These are phyloP conservation scores for Eremochloa ophiuroides DNA, from an alignment of 176 grass and related monocot genomes.

Conservation along the genomic window DNA sequence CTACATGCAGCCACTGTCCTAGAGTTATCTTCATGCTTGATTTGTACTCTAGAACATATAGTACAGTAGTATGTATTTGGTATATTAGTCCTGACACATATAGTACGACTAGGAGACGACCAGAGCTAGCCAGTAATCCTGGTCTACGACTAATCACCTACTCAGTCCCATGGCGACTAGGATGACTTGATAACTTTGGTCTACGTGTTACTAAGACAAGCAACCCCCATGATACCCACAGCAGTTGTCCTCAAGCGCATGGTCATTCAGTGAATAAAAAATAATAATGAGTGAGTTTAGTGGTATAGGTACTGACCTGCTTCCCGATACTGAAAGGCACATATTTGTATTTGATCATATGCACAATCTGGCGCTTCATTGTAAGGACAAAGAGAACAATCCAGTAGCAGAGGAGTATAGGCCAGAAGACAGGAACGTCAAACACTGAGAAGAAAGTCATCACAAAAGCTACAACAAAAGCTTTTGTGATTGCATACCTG, in stretches of 20 bases:
- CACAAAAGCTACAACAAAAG: conserved; percentile 78
- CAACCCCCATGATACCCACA: background rate
- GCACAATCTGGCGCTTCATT: conserved; percentile 93
- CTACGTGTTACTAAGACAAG: background rate
- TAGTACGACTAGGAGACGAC: background rate
- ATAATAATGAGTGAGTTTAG: background rate
- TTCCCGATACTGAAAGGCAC: conserved; percentile 76
- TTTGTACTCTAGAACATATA: background rate
- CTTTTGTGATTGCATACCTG: conserved; percentile 98
- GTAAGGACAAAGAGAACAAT: conserved; percentile 83
- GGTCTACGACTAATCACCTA: background rate
- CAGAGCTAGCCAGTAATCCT: background rate
- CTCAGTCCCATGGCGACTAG: background rate
- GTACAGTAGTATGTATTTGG: background rate
- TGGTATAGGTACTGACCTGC: conserved; percentile 49
- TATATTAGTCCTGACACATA: background rate
- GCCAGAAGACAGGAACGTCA: conserved; percentile 96
- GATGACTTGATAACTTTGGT: background rate
- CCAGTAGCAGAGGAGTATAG: conserved; percentile 93
- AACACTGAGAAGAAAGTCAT: conserved; percentile 99
- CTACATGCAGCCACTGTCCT: background rate
- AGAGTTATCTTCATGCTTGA: background rate
- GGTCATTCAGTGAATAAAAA: background rate
- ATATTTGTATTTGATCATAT: conserved; percentile 95
- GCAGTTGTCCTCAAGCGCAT: background rate